Evolutionary conservation across 1,284 basidiomycete species (phyloP).

Genomic region (Caloboletus firmus): DNA sequence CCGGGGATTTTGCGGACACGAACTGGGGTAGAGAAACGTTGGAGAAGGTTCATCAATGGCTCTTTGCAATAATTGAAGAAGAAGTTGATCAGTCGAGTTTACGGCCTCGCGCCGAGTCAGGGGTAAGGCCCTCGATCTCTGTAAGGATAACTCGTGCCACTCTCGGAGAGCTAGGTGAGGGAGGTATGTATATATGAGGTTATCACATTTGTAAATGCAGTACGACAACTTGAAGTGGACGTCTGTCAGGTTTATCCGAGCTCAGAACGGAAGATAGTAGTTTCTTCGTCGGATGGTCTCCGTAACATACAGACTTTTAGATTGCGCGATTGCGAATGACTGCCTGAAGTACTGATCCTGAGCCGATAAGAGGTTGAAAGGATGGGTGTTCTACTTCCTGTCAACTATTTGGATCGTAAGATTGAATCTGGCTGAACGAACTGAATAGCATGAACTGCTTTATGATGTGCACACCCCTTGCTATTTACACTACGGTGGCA

Average conservation of each 20-base stretch:
- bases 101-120: not conserved
- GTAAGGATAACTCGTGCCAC: slow-evolving; percentile 3
- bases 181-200: slow-evolving; percentile 56
- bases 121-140: not conserved
- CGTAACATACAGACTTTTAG: not conserved
- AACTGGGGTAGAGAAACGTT: slow-evolving; percentile 42
- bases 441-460: too few species aligned
- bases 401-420: too few species aligned
- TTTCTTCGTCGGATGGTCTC: not conserved
- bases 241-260: not conserved
- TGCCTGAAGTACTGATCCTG: not conserved
- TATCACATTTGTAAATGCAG: not conserved
- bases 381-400: not conserved
- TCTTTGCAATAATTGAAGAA: slow-evolving; percentile 37
- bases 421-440: not conserved
- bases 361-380: not conserved
- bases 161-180: slow-evolving; percentile 44
- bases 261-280: not conserved
- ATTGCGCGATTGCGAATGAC: not conserved
- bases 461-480: too few species aligned
- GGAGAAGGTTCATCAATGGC: slow-evolving; percentile 36
- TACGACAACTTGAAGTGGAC: not conserved
- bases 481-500: not conserved
- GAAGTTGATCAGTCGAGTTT: slow-evolving; percentile 13
- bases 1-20: slow-evolving; percentile 34